These are phyloP conservation scores for Phytophthora palmivora DNA, from an alignment of 352 stramenopile genomes.

Conservation along the genomic window DNA sequence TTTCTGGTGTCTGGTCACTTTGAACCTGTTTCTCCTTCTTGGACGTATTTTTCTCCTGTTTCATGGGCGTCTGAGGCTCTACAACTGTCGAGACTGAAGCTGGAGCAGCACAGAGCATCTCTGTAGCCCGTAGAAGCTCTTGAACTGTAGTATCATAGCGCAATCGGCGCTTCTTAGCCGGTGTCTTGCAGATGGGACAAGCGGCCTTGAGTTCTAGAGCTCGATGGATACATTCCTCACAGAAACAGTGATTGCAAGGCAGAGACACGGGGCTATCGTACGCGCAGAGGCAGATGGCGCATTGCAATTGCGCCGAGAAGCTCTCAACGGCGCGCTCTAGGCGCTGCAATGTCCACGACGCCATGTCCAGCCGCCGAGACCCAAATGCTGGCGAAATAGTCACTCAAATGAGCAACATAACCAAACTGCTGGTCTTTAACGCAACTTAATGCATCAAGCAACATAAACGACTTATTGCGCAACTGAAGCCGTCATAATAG, in stretches of 20 bases:
- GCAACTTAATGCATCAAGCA: too few relatives aligned
- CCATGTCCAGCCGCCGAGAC: constrained; percentile 16
- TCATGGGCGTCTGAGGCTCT: neutral
- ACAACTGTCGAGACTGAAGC: neutral
- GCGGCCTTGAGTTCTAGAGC: constrained; percentile 78
- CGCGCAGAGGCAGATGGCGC: constrained; percentile 83
- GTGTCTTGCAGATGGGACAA: constrained; percentile 88
- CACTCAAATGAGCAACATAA: neutral
- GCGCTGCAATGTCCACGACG: constrained; percentile 52
- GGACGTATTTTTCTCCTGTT: constrained; percentile 1
- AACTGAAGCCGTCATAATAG: neutral
- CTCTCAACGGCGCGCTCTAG: constrained; percentile 64
- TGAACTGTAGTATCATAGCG: constrained; percentile 83
- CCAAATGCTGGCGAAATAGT: constrained; percentile 10
- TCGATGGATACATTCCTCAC: constrained; percentile 87
- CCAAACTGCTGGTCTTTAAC: constrained; percentile 9
- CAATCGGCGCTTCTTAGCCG: constrained; percentile 78
- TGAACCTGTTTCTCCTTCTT: constrained; percentile 9
- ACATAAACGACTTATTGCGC: neutral
- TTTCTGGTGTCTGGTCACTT: constrained; percentile 6
- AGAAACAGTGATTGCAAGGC: constrained; percentile 91
- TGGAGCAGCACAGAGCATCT: constrained; percentile 51
- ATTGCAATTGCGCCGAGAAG: constrained; percentile 82
- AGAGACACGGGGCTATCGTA: constrained; percentile 76
- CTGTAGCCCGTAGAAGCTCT: constrained; percentile 65